Conservation (phyloP, 73 alveolate genomes). For the Paramecium primaurelia region DNA sequence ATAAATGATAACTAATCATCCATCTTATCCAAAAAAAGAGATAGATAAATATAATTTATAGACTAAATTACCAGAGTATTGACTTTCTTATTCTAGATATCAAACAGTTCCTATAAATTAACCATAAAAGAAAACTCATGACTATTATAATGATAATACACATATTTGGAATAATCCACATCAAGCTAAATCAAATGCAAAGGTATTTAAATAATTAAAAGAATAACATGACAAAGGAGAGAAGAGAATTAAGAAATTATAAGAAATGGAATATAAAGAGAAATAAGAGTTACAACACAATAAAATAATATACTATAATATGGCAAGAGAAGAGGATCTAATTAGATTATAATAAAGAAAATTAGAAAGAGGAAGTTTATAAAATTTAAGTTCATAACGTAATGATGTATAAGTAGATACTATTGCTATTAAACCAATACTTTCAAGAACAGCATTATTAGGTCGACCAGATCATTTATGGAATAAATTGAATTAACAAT, state of each 20-base stretch:
- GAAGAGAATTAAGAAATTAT: not conserved
- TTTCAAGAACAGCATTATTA: constrained; percentile 1
- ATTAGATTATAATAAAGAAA: not conserved
- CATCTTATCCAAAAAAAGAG: constrained; percentile 2
- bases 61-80: constrained; percentile 24
- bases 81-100: not conserved
- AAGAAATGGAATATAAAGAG: not conserved
- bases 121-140: not conserved
- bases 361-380: constrained; percentile 25
- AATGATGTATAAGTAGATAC: not conserved
- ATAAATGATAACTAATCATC: constrained; percentile 28
- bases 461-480: constrained; percentile 42
- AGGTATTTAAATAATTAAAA: not conserved
- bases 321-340: constrained; percentile 1
- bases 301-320: not conserved
- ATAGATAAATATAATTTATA: not conserved
- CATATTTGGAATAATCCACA: constrained; percentile 47
- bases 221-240: constrained; percentile 5
- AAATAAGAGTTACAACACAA: not conserved
- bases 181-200: constrained; percentile 39
- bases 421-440: not conserved
- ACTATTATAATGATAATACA: constrained; percentile 16
- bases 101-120: constrained; percentile 10
- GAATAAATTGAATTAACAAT: not conserved
- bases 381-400: not conserved